Conservation (phyloP, 495 filamentous ascomycete genomes). For the Penicillium desertorum region DNA sequence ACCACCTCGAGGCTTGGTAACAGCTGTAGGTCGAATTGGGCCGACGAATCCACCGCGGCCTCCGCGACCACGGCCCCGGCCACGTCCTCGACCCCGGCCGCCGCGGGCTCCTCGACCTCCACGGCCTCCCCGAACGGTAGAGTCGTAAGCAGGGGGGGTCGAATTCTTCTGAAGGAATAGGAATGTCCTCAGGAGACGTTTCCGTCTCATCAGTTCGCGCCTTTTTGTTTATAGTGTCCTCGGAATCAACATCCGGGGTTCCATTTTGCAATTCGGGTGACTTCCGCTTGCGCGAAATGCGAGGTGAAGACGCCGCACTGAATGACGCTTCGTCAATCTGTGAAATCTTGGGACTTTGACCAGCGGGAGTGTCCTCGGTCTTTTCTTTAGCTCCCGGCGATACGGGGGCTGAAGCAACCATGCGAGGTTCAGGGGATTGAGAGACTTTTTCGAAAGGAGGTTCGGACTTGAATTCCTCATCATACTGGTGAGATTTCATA, state of each 20-base stretch:
- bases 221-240: conserved; percentile 28
- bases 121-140: conserved; percentile 33
- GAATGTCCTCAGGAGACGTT: conserved; percentile 23
- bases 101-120: conserved; percentile 33
- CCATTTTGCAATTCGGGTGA: conserved; percentile 31
- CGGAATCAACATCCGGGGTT: conserved; percentile 13
- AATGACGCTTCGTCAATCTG: conserved; percentile 3
- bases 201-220: conserved; percentile 34
- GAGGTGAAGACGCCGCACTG: conserved; percentile 16
- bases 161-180: conserved; percentile 7
- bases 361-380: neutral
- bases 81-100: conserved; percentile 32
- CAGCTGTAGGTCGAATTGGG: conserved; percentile 20
- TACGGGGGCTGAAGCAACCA: conserved; percentile 6
- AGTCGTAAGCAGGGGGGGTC: conserved; percentile 3
- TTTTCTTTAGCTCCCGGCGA: conserved; percentile 7
- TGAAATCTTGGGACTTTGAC: neutral
- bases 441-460: conserved; percentile 5
- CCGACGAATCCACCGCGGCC: conserved; percentile 30
- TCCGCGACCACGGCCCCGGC: conserved; percentile 40
- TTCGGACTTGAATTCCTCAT: conserved; percentile 15
- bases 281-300: conserved; percentile 33
- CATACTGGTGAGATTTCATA: conserved; percentile 6
- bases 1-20: conserved; percentile 25
- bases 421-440: conserved; percentile 8